phyloP scores from a whole-genome alignment of 2,329 filamentous ascomycete genomes.

The Colletotrichum caudatum region DNA sequence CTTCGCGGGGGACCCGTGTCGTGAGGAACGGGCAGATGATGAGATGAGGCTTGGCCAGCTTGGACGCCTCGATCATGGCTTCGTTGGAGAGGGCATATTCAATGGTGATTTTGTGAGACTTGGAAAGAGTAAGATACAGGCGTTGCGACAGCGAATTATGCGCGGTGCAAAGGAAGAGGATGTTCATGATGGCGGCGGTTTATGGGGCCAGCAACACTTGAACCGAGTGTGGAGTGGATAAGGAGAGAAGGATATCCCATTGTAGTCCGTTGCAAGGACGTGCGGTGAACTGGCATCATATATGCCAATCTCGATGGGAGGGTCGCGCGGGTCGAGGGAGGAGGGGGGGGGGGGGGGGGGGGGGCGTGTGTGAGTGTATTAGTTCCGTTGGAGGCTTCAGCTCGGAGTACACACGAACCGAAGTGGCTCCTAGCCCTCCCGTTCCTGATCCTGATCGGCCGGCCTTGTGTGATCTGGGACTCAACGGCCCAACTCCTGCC shows the following conservation, averaged over 20 bases:
- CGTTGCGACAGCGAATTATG: conserved; percentile 58
- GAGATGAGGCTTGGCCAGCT: conserved; percentile 52
- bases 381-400: conserved; percentile 31
- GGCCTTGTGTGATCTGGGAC: conserved; percentile 24
- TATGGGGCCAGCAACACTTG: background rate
- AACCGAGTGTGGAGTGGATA: background rate
- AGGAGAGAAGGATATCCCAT: background rate
- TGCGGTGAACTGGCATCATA: conserved; percentile 28
- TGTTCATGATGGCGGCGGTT: conserved; percentile 48
- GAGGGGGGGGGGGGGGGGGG: background rate
- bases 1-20: conserved; percentile 50
- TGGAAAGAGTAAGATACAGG: conserved; percentile 52
- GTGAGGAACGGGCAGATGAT: conserved; percentile 59
- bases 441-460: conserved; percentile 23
- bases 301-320: conserved; percentile 16
- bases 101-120: conserved; percentile 53
- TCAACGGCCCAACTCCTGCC: conserved; percentile 29
- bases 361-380: background rate
- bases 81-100: conserved; percentile 53
- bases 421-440: conserved; percentile 12
- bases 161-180: conserved; percentile 59
- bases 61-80: conserved; percentile 54
- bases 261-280: background rate
- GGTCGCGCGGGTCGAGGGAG: background rate
- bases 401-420: background rate